A percentile compares a stretch with the other conserved stretches of the same genome.
Evolutionary conservation across 2,329 filamentous ascomycete genomes (phyloP).

Genomic region (Epichloe brachyelytri): DNA sequence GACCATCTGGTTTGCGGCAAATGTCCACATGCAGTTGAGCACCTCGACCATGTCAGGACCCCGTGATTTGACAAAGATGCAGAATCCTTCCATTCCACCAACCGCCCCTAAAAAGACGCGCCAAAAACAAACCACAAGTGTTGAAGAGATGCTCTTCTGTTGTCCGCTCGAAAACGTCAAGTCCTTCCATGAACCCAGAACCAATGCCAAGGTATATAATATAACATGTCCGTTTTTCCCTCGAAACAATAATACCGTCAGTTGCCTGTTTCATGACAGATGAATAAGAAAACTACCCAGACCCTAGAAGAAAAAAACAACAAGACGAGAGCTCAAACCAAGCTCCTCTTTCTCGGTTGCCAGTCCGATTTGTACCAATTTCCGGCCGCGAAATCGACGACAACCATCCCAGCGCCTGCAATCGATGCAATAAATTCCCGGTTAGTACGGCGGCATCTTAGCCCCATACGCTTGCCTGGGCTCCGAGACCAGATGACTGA

Average conservation of each 20-base stretch:
- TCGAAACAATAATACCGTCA: constrained; percentile 10
- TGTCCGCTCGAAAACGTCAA: constrained; percentile 4
- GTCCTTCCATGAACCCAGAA: constrained; percentile 6
- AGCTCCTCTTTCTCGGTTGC: constrained; percentile 11
- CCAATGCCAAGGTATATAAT: constrained; percentile 12
- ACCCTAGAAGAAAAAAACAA: constrained; percentile 3
- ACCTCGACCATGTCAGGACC: constrained; percentile 9
- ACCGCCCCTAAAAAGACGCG: constrained; percentile 2
- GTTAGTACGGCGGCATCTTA: constrained; percentile 26
- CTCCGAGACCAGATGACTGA: constrained; percentile 65
- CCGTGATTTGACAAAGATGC: constrained; percentile 9
- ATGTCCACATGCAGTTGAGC: constrained; percentile 4
- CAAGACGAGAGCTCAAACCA: constrained; percentile 5
- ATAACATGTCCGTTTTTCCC: constrained; percentile 9
- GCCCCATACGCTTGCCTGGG: constrained; percentile 90
- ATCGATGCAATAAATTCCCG: not conserved
- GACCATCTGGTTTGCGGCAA: not conserved
- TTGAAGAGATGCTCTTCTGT: constrained; percentile 8
- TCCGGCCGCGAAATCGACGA: constrained; percentile 2
- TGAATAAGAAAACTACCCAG: constrained; percentile 5
- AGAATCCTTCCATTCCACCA: not conserved
- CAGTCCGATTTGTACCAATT: constrained; percentile 6
- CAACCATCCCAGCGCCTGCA: constrained; percentile 5
- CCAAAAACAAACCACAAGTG: constrained; percentile 7
- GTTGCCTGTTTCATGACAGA: constrained; percentile 5